phyloP scores from a whole-genome alignment of 1,284 basidiomycete species.

The Ceratobasidium sp. region DNA sequence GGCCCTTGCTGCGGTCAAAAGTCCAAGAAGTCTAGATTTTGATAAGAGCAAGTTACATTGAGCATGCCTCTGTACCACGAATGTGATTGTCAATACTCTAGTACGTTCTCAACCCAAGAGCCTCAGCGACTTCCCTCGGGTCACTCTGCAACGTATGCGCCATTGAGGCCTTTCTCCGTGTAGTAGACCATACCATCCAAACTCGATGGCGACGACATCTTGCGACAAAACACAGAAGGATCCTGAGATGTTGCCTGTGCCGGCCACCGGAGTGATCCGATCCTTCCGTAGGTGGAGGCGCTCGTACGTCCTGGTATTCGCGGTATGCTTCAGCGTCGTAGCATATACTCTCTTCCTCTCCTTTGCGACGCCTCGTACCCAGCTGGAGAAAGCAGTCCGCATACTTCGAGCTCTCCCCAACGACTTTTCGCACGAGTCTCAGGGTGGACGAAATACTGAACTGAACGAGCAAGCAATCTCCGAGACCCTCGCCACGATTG shows the following conservation, averaged over 20 bases:
- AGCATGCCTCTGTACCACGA: not conserved
- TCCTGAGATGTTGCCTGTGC: not conserved
- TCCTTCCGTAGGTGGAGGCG: slow-evolving; percentile 9
- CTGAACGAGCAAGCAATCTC: not conserved
- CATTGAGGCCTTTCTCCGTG: not conserved
- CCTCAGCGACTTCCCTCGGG: too few relatives aligned
- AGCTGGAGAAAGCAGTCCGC: slow-evolving; percentile 3
- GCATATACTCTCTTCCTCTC: slow-evolving; percentile 24
- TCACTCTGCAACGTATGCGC: not conserved
- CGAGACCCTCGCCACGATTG: slow-evolving; percentile 5
- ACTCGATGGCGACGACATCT: not conserved
- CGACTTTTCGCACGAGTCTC: slow-evolving; percentile 6
- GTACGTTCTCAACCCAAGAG: not conserved
- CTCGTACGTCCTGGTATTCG: not conserved
- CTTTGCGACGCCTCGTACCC: not conserved
- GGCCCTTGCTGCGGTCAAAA: slow-evolving; percentile 24
- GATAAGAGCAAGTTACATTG: slow-evolving; percentile 9
- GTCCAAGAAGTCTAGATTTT: not conserved
- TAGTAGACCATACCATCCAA: not conserved
- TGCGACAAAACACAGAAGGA: not conserved
- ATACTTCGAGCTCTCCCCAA: slow-evolving; percentile 10
- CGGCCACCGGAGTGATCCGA: not conserved
- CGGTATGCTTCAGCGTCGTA: not conserved
- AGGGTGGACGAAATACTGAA: not conserved
- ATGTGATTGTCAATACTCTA: not conserved